Evolutionary conservation across 208 protist genomes (phyloP), one percentile per base, ranked within the genome.

Genomic region (Acanthamoeba triangularis): DNA sequence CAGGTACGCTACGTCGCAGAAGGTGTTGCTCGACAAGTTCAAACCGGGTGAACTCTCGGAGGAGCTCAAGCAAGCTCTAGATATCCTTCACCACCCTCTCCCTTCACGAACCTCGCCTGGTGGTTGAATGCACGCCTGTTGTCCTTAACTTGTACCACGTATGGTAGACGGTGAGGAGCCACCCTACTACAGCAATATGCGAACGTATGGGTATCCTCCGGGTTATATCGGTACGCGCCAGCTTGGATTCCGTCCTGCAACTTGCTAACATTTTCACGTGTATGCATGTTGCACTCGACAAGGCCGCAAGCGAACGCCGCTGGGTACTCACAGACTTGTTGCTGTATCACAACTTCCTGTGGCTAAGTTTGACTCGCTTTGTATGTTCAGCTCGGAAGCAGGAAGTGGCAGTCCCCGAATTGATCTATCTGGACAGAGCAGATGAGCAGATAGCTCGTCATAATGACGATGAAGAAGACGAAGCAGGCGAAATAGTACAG

Each of bases 151-250:
- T 7, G 28, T 8, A 8, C 0, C n/a, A 69, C 63, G 41, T 20
- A 84, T 84, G 76, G 20, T 6, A 35, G 76, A 84, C 20, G 23
- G 37, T 41, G 76, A 44, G 33, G 76, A 84, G 44, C 76, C 76
- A 13, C 76, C 76, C n/a, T 84, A 84, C 33, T 84, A 84, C 41
- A n/a, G 33, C 76, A 84, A 33, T 11, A 84, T 84, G 76, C 76
- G 76, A 25, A 25, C 5, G 11, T 84, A 52, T 44, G 76, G 76
- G 14, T 84, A 84, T 35, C 76, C 76, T 44, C 76, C 76, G 3
- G 37, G 76, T 35, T 84, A 84, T 30, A 52, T 84, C n/a, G 76
- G 67, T 74, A 28, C 3, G 30, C 33, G 33, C 56, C 44, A 49
- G 44, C 44, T 49, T 13, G 10, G 20, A 4, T 28, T 67, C 28